Evolutionary conservation across 2,329 filamentous ascomycete species (phyloP).

Genomic region (Aspergillus tubingensis): DNA sequence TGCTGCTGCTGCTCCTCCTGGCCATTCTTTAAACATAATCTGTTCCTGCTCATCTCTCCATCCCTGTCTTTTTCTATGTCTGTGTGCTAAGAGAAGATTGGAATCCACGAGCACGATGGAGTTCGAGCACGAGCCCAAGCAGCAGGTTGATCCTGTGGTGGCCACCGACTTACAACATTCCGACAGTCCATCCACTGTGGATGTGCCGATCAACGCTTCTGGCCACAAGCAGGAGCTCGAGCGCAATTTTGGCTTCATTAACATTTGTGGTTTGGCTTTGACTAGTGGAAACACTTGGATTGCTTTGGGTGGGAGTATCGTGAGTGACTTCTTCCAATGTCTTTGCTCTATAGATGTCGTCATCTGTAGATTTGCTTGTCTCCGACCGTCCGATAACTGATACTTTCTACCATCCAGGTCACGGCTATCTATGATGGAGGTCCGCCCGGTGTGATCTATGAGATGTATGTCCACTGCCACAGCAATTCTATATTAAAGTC

Average conservation of each 20-base stretch:
- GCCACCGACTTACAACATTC: constrained; percentile 11
- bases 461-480: constrained; percentile 47
- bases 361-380: too few species aligned
- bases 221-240: constrained; percentile 65
- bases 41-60: neutral
- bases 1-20: neutral
- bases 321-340: constrained; percentile 38
- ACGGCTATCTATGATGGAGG: constrained; percentile 63
- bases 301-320: constrained; percentile 62
- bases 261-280: constrained; percentile 60
- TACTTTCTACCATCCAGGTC: constrained; percentile 27
- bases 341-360: neutral
- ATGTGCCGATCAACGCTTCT: constrained; percentile 59
- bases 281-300: constrained; percentile 68
- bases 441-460: constrained; percentile 62
- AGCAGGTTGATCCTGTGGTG: neutral
- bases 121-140: constrained; percentile 6
- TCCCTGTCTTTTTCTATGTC: neutral
- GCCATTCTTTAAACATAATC: neutral
- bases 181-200: constrained; percentile 30
- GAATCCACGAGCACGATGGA: neutral
- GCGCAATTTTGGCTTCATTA: constrained; percentile 63
- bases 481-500: neutral
- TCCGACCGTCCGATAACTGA: neutral
- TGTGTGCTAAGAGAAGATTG: neutral